Evolutionary conservation across 1,284 basidiomycete genomes (phyloP), one percentile per base, ranked within the genome.

Genomic region (Fomitiporia mediterranea): DNA sequence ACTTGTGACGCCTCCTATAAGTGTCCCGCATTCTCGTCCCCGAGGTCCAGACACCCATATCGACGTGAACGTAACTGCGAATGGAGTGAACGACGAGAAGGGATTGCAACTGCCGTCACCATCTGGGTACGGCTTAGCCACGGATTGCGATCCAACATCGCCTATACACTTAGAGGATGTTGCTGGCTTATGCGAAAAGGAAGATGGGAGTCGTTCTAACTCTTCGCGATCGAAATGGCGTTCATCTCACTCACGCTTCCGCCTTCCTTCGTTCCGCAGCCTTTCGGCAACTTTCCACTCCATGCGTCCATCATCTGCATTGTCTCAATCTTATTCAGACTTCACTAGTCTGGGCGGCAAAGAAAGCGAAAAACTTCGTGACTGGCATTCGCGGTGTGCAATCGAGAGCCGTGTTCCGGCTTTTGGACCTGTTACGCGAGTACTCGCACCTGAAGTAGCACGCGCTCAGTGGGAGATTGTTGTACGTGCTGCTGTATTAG

Each of bases 391-490:
- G 58, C 72, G 77, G 39, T 74, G 78, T 63, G 71, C 74, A 58
- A 67, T 73, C 58, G 74, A 84, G 57, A 75, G 75, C 51, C 71
- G 76, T 23, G 86, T 88, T 5, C 86, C 86, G 1, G 82, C 84
- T 56, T 89, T 90, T 60, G 77, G 80, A 17, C 85, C 86, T 27
- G 69, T 90, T 52, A 89, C 88, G 43, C 76, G 74, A 40, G 74
- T 90, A 27, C 73, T 86, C 47, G 86, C 78, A 60, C 83, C 85
- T n/a, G 74, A 84, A 53, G 79, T 90, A 48, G 76, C 80, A 52
- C 76, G 89, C 11, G 86, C 82, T 3, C 89, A 91, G 64, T 91
- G 88, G 89, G 87, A 90, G 69, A 76, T 82, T 23, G 76, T 81
- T 17, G 67, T 81, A 43, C 64, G 77, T 30, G 76, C 77, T 32